phyloP scores from a whole-genome alignment of 495 filamentous ascomycete species.

The Chaetomium fimeti region DNA sequence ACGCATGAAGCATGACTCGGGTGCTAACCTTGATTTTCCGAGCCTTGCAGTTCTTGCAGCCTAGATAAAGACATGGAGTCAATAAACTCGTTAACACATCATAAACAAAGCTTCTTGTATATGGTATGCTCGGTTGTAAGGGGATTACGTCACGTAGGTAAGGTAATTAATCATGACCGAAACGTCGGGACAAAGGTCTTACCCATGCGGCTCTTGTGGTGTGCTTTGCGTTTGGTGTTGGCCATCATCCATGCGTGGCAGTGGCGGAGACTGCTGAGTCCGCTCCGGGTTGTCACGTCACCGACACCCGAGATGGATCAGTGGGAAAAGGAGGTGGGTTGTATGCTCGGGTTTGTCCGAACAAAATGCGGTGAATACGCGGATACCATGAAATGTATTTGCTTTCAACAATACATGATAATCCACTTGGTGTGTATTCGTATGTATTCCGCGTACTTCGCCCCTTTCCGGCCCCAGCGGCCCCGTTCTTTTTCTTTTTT shows the following conservation, averaged over 20 bases:
- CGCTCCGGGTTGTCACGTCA: not conserved
- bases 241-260: not conserved
- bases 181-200: not conserved
- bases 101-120: not conserved
- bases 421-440: not conserved
- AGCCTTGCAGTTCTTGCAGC: slow-evolving; percentile 7
- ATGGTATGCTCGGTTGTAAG: not conserved
- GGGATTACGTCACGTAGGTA: not conserved
- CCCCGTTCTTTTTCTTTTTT: not conserved
- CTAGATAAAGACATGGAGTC: not conserved
- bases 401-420: not conserved
- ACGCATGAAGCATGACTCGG: not conserved
- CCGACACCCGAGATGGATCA: not conserved
- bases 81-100: not conserved
- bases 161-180: too few relatives aligned
- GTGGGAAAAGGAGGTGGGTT: not conserved
- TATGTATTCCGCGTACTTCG: not conserved
- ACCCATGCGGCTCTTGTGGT: slow-evolving; percentile 3
- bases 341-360: not conserved
- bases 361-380: not conserved
- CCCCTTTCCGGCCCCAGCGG: too few relatives aligned
- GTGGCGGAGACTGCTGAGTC: not conserved
- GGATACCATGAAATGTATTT: not conserved
- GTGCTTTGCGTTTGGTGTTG: not conserved
- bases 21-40: not conserved